These are phyloP conservation scores for Hypoxylon sp. DNA, from an alignment of 2,329 filamentous ascomycete species.

Conservation along the genomic window DNA sequence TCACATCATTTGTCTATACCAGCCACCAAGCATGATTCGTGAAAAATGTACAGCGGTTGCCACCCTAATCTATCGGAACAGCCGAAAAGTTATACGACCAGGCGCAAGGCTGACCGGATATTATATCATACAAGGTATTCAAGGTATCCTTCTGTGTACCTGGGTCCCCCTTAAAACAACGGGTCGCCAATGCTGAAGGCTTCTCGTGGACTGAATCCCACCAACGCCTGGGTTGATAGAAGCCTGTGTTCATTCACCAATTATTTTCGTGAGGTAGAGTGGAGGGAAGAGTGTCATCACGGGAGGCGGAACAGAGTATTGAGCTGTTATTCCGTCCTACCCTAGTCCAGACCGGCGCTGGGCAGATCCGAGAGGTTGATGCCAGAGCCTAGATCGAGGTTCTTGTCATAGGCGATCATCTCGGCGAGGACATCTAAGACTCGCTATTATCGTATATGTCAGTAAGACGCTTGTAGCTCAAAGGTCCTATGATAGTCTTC, in stretches of 20 bases:
- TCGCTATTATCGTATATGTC: constrained; percentile 67
- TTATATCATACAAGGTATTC: constrained; percentile 52
- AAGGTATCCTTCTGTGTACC: constrained; percentile 21
- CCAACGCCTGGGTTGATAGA: constrained; percentile 5
- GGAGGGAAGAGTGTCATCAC: constrained; percentile 21
- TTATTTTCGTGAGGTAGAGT: constrained; percentile 27
- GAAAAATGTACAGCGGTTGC: constrained; percentile 42
- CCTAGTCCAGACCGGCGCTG: constrained; percentile 69
- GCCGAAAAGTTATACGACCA: constrained; percentile 32
- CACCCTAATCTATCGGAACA: constrained; percentile 39
- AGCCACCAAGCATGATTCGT: constrained; percentile 47
- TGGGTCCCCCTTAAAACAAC: constrained; percentile 7
- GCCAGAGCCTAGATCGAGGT: constrained; percentile 69
- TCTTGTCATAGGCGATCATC: constrained; percentile 95
- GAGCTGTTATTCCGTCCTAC: constrained; percentile 18
- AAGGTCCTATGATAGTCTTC: constrained; percentile 29
- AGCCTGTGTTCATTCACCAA: constrained; percentile 5
- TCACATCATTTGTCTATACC: constrained; percentile 49
- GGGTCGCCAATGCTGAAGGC: constrained; percentile 10
- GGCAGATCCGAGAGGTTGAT: constrained; percentile 64
- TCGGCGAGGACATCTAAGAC: constrained; percentile 96
- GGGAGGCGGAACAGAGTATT: constrained; percentile 7
- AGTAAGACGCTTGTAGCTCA: constrained; percentile 9
- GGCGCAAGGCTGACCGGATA: constrained; percentile 33
- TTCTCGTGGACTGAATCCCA: constrained; percentile 2